Percentiles rank a stretch among this genome's conserved stretches.
phyloP scores from a whole-genome alignment of 331 rosid genomes.

The Cydonia oblonga region DNA sequence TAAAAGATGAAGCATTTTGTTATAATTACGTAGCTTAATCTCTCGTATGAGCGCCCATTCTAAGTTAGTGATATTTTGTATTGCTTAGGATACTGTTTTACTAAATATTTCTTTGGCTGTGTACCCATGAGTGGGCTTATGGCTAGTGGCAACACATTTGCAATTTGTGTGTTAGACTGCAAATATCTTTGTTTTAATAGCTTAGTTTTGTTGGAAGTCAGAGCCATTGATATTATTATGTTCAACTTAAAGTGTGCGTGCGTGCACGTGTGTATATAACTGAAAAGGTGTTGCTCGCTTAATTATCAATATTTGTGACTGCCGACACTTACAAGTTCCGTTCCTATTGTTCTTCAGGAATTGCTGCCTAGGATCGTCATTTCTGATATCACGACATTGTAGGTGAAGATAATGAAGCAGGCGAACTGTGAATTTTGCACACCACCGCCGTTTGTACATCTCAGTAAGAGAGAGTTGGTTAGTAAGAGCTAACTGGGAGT shows the following conservation, averaged over 20 bases:
- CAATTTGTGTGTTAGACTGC: neutral
- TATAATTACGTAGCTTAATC: neutral
- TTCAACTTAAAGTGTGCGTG: too few relatives aligned
- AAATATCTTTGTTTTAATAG: too few relatives aligned
- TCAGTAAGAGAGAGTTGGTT: slow-evolving; percentile 31
- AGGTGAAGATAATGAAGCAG: slow-evolving; percentile 62
- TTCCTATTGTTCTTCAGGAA: slow-evolving; percentile 44
- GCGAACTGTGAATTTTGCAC: slow-evolving; percentile 62
- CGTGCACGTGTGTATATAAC: too few relatives aligned
- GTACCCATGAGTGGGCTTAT: neutral
- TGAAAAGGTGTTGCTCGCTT: neutral
- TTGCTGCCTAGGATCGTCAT: slow-evolving; percentile 58
- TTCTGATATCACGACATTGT: slow-evolving; percentile 46
- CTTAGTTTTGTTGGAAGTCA: too few relatives aligned
- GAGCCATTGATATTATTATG: too few relatives aligned
- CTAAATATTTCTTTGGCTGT: neutral
- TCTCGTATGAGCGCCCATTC: neutral
- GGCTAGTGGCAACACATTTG: neutral
- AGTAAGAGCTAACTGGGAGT: slow-evolving; percentile 71
- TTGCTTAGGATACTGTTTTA: neutral
- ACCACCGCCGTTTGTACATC: slow-evolving; percentile 41
- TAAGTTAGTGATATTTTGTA: neutral
- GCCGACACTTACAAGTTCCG: slow-evolving; percentile 22
- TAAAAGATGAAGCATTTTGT: neutral
- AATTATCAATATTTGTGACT: neutral